Evolutionary conservation across 208 protist genomes (phyloP), one percentile per base, ranked within the genome.

Genomic region (Blastocrithidia nonstop): DNA sequence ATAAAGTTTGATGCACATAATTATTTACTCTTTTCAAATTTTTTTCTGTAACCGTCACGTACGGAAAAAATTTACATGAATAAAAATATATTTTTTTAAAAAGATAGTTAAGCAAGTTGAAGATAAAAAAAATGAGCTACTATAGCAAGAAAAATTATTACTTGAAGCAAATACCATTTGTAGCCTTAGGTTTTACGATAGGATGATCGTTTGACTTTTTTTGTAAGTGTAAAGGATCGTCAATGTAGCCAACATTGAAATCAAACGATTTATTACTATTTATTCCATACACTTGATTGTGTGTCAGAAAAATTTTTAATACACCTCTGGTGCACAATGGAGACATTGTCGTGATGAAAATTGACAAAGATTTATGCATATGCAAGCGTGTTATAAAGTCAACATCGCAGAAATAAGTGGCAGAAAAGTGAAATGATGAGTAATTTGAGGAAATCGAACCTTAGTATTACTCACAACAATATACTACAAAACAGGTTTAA

Each of bases 311-410:
- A 11, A 54, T 63, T 40, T 60, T 74, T 33, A 16, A 35, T 15
- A 23, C 25, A 0, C 52, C 50, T 0, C 22, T 78, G n/a, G 64
- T 79, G 3, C 50, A 64, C 8, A 47, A 45, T 6, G 58, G 59
- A 2, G 71, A 84, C 51, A 67, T 85, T 1, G 72, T 83, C 4
- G 60, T 90, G n/a, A 35, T 90, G 41, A 71, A 64, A 31, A 72
- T 90, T 13, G 59, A 54, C 13, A 50, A 72, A 7, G 50, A 69
- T 24, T 50, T 86, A 5, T 76, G 65, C 4, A 73, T 90, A 9
- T 90, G 81, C 61, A 90, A 90, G 44, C 66, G 81, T 1, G 75
- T 90, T n/a, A 57, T 54, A 20, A 58, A 57, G 7, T 45, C 48
- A 26, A 82, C 72, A 11, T 38, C 38, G 0, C 51, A 38, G n/a